These are phyloP conservation scores for Chaetoceros muelleri DNA, from an alignment of 108 stramenopile genomes.

Conservation along the genomic window DNA sequence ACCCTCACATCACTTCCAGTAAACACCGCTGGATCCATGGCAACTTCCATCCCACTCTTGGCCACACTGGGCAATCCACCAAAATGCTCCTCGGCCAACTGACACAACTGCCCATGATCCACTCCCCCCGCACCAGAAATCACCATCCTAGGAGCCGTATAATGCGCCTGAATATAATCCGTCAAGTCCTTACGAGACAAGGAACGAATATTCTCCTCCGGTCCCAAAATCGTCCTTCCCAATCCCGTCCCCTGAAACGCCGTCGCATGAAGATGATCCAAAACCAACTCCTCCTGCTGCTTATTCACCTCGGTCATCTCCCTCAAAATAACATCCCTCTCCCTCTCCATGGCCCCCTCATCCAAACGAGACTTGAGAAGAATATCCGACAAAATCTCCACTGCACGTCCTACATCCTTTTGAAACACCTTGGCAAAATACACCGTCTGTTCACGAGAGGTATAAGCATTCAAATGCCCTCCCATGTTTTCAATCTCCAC, in stretches of 20 bases:
- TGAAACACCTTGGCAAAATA: conserved; percentile 99
- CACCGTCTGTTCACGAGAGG: conserved; percentile 96
- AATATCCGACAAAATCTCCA: conserved; percentile 97
- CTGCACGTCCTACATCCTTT: conserved; percentile 84
- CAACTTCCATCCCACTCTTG: conserved; percentile 53
- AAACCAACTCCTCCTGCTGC: conserved; percentile 94
- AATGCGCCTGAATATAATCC: conserved; percentile 93
- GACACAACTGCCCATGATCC: conserved; percentile 84
- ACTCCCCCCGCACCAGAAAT: conserved; percentile 96
- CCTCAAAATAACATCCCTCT: conserved; percentile 96
- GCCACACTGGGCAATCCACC: conserved; percentile 62
- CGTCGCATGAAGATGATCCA: conserved; percentile 97
- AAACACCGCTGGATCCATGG: conserved; percentile 91
- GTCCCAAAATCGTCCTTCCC: conserved; percentile 96
- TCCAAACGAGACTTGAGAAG: conserved; percentile 86
- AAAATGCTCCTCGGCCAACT: conserved; percentile 84
- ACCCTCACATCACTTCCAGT: conserved; percentile 89
- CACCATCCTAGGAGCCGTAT: conserved; percentile 97
- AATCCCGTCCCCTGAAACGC: conserved; percentile 91
- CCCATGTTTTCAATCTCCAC: conserved; percentile 99
- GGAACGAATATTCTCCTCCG: conserved; percentile 83
- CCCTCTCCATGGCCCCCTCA: conserved; percentile 78
- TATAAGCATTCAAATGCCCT: conserved; percentile 98
- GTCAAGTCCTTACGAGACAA: conserved; percentile 78
- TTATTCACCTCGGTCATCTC: conserved; percentile 99